Percentiles rank a stretch among this genome's conserved stretches.
phyloP scores from a whole-genome alignment of 1,284 basidiomycete species.

The Chondrostereum purpureum region DNA sequence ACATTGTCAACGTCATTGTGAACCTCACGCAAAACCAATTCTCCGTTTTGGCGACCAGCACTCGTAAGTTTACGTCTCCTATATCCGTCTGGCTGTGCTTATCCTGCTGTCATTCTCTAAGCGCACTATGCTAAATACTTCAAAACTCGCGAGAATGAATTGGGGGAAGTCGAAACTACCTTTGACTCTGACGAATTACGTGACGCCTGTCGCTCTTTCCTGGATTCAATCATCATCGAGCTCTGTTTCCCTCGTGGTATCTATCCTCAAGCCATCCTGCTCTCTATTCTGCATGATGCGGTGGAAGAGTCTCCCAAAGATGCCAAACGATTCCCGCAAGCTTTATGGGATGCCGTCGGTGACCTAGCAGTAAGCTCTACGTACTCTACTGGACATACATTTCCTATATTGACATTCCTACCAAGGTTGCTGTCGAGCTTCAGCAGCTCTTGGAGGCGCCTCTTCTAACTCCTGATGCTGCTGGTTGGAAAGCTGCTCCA shows the following conservation, averaged over 20 bases:
- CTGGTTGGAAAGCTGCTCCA: slow-evolving; percentile 39
- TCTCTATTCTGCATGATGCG: slow-evolving; percentile 60
- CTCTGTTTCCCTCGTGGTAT: slow-evolving; percentile 61
- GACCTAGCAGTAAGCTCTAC: slow-evolving; percentile 58
- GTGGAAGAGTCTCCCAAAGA: slow-evolving; percentile 64
- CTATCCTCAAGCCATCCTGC: slow-evolving; percentile 58
- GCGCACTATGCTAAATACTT: slow-evolving; percentile 67
- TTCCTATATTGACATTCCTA: slow-evolving; percentile 2
- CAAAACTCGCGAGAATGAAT: slow-evolving; percentile 36
- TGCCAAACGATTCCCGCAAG: slow-evolving; percentile 65
- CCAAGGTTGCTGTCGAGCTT: slow-evolving; percentile 54
- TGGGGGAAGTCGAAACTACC: slow-evolving; percentile 37
- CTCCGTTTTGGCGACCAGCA: slow-evolving; percentile 55
- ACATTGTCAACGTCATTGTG: slow-evolving; percentile 53
- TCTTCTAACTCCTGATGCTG: slow-evolving; percentile 40
- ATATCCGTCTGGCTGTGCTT: neutral
- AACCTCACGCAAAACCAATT: slow-evolving; percentile 55
- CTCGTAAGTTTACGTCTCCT: slow-evolving; percentile 39
- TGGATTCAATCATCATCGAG: slow-evolving; percentile 76
- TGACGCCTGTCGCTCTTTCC: slow-evolving; percentile 60
- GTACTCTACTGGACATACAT: neutral
- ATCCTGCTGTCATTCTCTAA: slow-evolving; percentile 21
- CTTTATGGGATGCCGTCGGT: slow-evolving; percentile 70
- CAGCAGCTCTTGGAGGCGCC: slow-evolving; percentile 56
- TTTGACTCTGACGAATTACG: slow-evolving; percentile 61